Evolutionary conservation across 2,329 filamentous ascomycete genomes (phyloP), one percentile per base, ranked within the genome.

Genomic region (Aphanoascus verrucosus): DNA sequence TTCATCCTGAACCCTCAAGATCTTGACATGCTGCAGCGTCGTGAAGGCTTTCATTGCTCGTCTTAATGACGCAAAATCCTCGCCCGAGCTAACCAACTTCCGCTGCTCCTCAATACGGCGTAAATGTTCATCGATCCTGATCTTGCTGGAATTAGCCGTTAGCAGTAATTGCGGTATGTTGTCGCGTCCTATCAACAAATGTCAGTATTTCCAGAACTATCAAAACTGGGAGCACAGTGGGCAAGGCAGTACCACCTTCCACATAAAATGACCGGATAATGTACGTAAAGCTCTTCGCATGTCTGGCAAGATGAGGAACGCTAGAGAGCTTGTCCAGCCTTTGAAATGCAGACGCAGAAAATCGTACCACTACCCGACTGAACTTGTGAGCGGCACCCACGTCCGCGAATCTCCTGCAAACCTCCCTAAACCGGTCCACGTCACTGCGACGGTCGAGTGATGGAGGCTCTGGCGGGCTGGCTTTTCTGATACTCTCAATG

Each of bases 11-110:
- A 84, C 68, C 5, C 79, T 77, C 23, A 85, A 73, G 12, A 86
- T 74, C 56, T 84, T 81, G 49, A 85, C 75, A 61, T 84, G 78
- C 60, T 83, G 79, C 9, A 86, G 72, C 28, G 75, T 74, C 1
- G 73, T 76, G 61, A 85, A 85, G 1, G 77, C 75, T 34, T 70
- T 67, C 57, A 83, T 74, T 15, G 79, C 80, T 54, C 74, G 72
- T 55, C 72, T 76, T 34, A 84, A 66, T 15, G 79, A 71, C 12
- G 65, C 63, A 38, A 74, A 69, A 60, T 84, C 81, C 56, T 76
- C 70, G 48, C 73, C 65, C 2, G 70, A 72, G 37, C 70, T 65
- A 50, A 82, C 66, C 41, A 84, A 73, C 15, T 72, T 68, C 8
- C 55, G 62, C 57, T 72, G 69, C 34, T 71, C 68, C n/a, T 62